Percentiles rank a stretch among this genome's conserved stretches.
These are phyloP conservation scores for Plenodomus tracheiphilus DNA, from an alignment of 2,329 filamentous ascomycete species.

Conservation along the genomic window DNA sequence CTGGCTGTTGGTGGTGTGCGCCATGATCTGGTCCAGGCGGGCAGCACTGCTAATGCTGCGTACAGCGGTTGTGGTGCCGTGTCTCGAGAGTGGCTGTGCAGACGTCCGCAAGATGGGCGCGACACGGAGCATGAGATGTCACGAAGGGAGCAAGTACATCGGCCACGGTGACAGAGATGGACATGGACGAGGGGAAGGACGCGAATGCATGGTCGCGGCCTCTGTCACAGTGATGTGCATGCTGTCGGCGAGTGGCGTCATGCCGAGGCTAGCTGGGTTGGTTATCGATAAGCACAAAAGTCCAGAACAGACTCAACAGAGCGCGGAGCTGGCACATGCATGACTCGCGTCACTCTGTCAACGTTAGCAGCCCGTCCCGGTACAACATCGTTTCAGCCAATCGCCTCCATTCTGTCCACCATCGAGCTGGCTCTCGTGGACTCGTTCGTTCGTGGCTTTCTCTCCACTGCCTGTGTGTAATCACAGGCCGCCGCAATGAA, in stretches of 20 bases:
- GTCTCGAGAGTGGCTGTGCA: conserved; percentile 3
- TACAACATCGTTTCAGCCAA: not conserved
- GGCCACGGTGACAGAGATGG: not conserved
- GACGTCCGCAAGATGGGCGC: conserved; percentile 8
- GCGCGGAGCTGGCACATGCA: conserved; percentile 3
- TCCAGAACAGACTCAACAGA: conserved; percentile 4
- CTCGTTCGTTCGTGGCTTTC: too few relatives aligned
- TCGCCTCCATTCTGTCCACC: not conserved
- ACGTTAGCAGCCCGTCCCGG: too few relatives aligned
- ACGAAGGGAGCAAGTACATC: not conserved
- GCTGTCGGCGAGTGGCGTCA: conserved; percentile 23
- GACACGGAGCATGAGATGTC: conserved; percentile 22
- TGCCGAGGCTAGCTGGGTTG: conserved; percentile 17
- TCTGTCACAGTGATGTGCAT: conserved; percentile 25
- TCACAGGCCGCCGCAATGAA: too few relatives aligned
- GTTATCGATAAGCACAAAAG: conserved; percentile 21
- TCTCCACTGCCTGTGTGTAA: too few relatives aligned
- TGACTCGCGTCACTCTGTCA: conserved; percentile 17
- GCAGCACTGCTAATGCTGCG: conserved; percentile 19
- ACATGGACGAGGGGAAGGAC: conserved; percentile 2
- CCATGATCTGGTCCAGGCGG: conserved; percentile 51
- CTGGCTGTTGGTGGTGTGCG: conserved; percentile 40
- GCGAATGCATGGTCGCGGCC: conserved; percentile 16
- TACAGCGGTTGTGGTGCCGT: conserved; percentile 5
- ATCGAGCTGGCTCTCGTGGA: not conserved